Evolutionary conservation across 1,284 basidiomycete genomes (phyloP).

Genomic region (Puccinia novopanici): DNA sequence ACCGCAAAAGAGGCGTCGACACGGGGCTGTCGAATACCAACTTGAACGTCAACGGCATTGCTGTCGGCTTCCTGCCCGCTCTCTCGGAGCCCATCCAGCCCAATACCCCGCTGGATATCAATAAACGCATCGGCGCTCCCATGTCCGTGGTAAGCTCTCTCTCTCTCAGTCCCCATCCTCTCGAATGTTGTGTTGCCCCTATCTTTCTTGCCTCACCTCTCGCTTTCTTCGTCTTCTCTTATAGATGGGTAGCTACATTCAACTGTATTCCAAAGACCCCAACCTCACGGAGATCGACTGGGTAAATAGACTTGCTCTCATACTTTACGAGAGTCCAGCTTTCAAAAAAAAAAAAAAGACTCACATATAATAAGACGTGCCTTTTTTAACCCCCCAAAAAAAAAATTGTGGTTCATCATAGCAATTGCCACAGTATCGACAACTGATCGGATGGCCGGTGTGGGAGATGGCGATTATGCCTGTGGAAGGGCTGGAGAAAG

Average conservation of each 20-base stretch:
- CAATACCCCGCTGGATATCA: slow-evolving; percentile 44
- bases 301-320: background rate
- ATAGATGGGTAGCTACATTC: slow-evolving; percentile 37
- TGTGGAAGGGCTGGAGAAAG: slow-evolving; percentile 27
- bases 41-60: slow-evolving; percentile 36
- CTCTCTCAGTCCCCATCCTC: no score
- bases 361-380: background rate
- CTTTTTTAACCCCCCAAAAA: background rate
- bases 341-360: no score
- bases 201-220: no score
- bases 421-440: slow-evolving; percentile 21
- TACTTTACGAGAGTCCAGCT: no score
- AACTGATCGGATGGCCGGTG: slow-evolving; percentile 39
- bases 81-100: slow-evolving; percentile 25
- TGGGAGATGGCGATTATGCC: slow-evolving; percentile 48
- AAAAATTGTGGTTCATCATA: background rate
- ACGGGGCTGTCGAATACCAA: slow-evolving; percentile 29
- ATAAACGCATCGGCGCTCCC: slow-evolving; percentile 23
- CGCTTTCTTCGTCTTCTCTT: no score
- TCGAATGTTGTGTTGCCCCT: no score
- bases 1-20: background rate
- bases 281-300: slow-evolving; percentile 37
- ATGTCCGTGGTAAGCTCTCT: slow-evolving; percentile 46
- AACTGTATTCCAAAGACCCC: slow-evolving; percentile 16
- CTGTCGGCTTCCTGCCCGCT: slow-evolving; percentile 44